These are phyloP conservation scores for Rhexocercosporidium sp. DNA, from an alignment of 2,329 filamentous ascomycete genomes.

Conservation along the genomic window DNA sequence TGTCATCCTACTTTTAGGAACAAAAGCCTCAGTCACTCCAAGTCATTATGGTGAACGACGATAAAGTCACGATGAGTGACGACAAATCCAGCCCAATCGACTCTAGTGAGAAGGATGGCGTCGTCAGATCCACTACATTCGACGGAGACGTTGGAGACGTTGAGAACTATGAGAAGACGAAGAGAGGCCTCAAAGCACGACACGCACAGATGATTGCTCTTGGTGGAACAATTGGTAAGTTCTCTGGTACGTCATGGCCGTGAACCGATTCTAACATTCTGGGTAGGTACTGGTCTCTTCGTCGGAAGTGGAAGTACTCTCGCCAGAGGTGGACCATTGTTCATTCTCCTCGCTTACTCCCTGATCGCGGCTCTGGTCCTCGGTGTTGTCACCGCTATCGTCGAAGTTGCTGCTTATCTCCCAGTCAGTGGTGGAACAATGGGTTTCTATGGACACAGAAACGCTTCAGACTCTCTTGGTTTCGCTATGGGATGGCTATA, in stretches of 20 bases:
- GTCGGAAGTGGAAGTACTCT: conserved; percentile 53
- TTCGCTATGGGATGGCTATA: conserved; percentile 52
- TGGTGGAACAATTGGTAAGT: conserved; percentile 49
- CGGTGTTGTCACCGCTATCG: conserved; percentile 54
- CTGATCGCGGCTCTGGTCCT: conserved; percentile 52
- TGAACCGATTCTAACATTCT: not conserved
- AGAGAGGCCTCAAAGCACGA: conserved; percentile 40
- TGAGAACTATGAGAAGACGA: conserved; percentile 29
- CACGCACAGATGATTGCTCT: conserved; percentile 42
- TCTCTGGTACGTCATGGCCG: too few relatives aligned
- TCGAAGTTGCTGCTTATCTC: conserved; percentile 66
- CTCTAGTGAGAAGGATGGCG: conserved; percentile 20
- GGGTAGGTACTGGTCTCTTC: conserved; percentile 41
- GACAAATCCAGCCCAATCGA: conserved; percentile 16
- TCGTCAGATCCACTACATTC: conserved; percentile 4
- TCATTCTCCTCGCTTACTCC: conserved; percentile 50
- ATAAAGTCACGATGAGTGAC: conserved; percentile 13
- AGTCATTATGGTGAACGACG: conserved; percentile 21
- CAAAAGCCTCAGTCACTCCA: not conserved
- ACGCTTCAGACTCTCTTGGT: conserved; percentile 50
- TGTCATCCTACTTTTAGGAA: not conserved
- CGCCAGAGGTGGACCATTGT: conserved; percentile 50
- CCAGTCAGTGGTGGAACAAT: conserved; percentile 57
- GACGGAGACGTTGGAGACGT: conserved; percentile 26
- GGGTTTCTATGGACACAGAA: conserved; percentile 53